These are phyloP conservation scores for Ramaria sp. DNA, from an alignment of 768 basidiomycete species.

Conservation along the genomic window DNA sequence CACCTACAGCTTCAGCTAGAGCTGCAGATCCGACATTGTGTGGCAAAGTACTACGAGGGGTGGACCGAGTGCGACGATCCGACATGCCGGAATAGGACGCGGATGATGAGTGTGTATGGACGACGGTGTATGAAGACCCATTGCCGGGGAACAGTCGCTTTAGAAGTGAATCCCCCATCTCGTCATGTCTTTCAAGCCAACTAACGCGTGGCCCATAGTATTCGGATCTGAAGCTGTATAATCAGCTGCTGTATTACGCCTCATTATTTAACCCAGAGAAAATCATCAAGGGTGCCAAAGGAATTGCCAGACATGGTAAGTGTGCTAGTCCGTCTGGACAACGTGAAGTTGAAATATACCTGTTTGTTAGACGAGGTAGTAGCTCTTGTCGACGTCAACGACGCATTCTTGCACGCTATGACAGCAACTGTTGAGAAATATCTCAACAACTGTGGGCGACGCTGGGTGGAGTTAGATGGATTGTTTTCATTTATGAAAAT, in stretches of 20 bases:
- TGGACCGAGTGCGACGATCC: slow-evolving; percentile 84
- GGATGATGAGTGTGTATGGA: slow-evolving; percentile 91
- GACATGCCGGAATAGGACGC: slow-evolving; percentile 73
- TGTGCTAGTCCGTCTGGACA: neutral
- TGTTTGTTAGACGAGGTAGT: slow-evolving; percentile 41
- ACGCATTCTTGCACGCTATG: slow-evolving; percentile 40
- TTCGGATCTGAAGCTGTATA: slow-evolving; percentile 74
- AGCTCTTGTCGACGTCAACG: slow-evolving; percentile 40
- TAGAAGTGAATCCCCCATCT: slow-evolving; percentile 39
- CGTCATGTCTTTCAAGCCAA: neutral
- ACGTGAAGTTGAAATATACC: slow-evolving; percentile 3
- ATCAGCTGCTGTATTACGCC: slow-evolving; percentile 77
- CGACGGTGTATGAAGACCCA: slow-evolving; percentile 60
- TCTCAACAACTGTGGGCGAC: slow-evolving; percentile 76
- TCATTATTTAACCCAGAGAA: slow-evolving; percentile 69
- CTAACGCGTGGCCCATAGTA: slow-evolving; percentile 40
- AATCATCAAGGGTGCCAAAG: slow-evolving; percentile 40
- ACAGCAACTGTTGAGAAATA: slow-evolving; percentile 58
- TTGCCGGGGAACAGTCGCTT: slow-evolving; percentile 62
- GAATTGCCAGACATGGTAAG: slow-evolving; percentile 27
- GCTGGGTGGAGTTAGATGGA: slow-evolving; percentile 74
- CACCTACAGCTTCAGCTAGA: slow-evolving; percentile 82
- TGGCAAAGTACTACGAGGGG: slow-evolving; percentile 77
- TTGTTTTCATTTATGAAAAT: slow-evolving; percentile 80
- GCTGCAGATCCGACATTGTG: slow-evolving; percentile 65